Percentiles rank a stretch among this genome's conserved stretches.
Evolutionary conservation across 345 rosid genomes (phyloP).

Genomic region (Populus nigra): DNA sequence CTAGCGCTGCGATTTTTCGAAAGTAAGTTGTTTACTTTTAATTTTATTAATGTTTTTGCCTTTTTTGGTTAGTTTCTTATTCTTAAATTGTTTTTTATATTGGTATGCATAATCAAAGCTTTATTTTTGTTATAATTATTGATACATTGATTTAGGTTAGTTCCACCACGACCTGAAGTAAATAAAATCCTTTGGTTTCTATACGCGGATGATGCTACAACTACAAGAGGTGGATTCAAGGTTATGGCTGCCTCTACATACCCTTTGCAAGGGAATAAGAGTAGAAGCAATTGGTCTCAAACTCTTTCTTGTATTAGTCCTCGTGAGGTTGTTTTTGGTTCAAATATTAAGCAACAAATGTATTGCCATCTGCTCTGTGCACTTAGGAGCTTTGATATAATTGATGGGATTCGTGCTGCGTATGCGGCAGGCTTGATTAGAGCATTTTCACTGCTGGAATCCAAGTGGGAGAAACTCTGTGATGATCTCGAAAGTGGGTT

Average conservation of each 20-base stretch:
- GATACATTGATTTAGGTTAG: slow-evolving; percentile 23
- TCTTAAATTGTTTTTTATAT: neutral
- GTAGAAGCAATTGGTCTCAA: slow-evolving; percentile 20
- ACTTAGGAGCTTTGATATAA: slow-evolving; percentile 32
- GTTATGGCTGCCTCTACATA: slow-evolving; percentile 48
- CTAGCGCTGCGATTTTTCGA: slow-evolving; percentile 33
- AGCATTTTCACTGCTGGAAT: slow-evolving; percentile 35
- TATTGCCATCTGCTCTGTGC: slow-evolving; percentile 55
- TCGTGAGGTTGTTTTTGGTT: slow-evolving; percentile 39
- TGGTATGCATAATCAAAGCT: neutral
- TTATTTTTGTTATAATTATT: neutral
- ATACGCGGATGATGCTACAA: slow-evolving; percentile 34
- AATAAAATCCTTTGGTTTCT: slow-evolving; percentile 36
- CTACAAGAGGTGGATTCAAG: slow-evolving; percentile 43
- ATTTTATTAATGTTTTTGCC: neutral
- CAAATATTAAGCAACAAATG: slow-evolving; percentile 39
- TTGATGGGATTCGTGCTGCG: slow-evolving; percentile 41
- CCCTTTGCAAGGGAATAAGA: slow-evolving; percentile 27
- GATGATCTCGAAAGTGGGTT: slow-evolving; percentile 42
- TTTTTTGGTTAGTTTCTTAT: neutral
- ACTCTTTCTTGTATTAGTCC: slow-evolving; percentile 31
- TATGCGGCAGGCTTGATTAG: slow-evolving; percentile 39
- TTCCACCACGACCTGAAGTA: slow-evolving; percentile 36
- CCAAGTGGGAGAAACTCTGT: slow-evolving; percentile 47
- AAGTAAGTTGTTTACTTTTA: slow-evolving; percentile 10